Conservation (phyloP, 495 filamentous ascomycete genomes). For the Cairneyella variabilis region DNA sequence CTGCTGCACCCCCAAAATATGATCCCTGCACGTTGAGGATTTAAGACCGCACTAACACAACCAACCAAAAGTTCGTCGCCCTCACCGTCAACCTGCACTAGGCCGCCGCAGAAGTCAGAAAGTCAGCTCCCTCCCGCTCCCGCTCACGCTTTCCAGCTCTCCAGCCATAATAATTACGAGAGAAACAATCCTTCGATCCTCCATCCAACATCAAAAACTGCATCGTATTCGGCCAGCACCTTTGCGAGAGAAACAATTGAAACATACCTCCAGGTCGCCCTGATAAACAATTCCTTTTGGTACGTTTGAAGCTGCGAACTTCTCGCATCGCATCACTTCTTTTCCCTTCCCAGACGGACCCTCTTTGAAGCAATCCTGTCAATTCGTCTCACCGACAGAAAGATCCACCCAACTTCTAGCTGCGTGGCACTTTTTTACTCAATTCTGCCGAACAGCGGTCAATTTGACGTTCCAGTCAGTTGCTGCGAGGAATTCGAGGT, state of each 20-base stretch:
- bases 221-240: neutral
- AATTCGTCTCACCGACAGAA: neutral
- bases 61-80: neutral
- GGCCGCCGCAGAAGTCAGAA: too few relatives aligned
- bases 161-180: too few relatives aligned
- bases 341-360: neutral
- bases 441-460: neutral
- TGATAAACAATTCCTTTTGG: constrained; percentile 3
- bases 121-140: neutral
- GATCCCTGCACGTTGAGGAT: neutral
- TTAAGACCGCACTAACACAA: neutral
- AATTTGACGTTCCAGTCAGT: neutral
- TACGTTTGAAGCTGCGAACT: constrained; percentile 2
- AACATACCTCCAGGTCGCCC: neutral
- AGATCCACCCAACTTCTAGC: neutral
- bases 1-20: neutral
- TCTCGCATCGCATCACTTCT: constrained; percentile 9
- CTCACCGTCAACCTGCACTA: neutral
- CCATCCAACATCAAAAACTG: neutral
- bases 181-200: too few relatives aligned
- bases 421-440: neutral
- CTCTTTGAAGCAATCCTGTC: neutral
- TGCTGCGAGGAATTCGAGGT: neutral
- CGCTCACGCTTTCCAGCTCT: neutral
- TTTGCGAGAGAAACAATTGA: neutral